phyloP scores from a whole-genome alignment of 768 basidiomycete genomes.

The Tricholoma sp. region DNA sequence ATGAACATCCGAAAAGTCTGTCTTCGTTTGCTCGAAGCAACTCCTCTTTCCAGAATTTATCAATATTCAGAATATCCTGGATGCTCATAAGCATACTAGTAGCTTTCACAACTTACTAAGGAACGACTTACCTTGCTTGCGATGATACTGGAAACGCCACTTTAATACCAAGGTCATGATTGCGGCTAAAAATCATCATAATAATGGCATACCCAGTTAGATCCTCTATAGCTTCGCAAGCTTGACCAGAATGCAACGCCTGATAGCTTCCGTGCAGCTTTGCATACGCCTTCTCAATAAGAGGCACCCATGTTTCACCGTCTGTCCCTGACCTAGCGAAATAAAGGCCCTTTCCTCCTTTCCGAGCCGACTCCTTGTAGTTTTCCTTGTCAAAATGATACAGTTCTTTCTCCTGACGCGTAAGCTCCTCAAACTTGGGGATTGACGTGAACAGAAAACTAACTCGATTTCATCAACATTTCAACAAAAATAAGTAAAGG shows the following conservation, averaged over 20 bases:
- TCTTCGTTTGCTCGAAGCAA: constrained; percentile 40
- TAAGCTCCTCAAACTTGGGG: constrained; percentile 48
- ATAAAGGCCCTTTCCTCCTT: too few relatives aligned
- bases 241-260: constrained; percentile 34
- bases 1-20: constrained; percentile 45
- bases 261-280: constrained; percentile 51
- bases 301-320: too few relatives aligned
- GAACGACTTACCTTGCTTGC: constrained; percentile 16
- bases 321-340: too few relatives aligned
- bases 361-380: too few relatives aligned
- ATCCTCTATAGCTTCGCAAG: constrained; percentile 52
- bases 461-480: background rate
- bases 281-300: constrained; percentile 58
- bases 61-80: constrained; percentile 44
- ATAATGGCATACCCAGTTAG: constrained; percentile 40
- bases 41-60: too few relatives aligned
- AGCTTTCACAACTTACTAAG: background rate
- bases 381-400: too few relatives aligned
- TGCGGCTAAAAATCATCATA: background rate
- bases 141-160: constrained; percentile 23
- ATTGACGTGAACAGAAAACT: constrained; percentile 45
- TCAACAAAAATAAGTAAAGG: background rate
- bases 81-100: background rate
- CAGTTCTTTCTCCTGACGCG: constrained; percentile 32
- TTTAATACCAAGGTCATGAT: constrained; percentile 1